These are phyloP conservation scores for Calvatia gigantea DNA, from an alignment of 768 basidiomycete genomes.

Conservation along the genomic window DNA sequence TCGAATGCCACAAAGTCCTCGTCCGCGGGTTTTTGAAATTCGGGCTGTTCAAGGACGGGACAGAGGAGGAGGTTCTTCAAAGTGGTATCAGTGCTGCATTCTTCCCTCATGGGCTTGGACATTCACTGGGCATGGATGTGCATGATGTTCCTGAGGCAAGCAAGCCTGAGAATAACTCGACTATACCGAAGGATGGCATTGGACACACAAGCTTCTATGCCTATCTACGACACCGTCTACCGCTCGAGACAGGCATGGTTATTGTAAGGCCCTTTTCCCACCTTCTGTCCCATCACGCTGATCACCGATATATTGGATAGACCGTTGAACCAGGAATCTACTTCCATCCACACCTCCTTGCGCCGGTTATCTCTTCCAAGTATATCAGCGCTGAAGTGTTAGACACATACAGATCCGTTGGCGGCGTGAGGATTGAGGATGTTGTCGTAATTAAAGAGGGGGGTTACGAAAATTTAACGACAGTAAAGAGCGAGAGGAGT, in stretches of 20 bases:
- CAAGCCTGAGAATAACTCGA: conserved; percentile 60
- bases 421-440: conserved; percentile 94
- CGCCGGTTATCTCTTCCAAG: conserved; percentile 54
- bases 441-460: conserved; percentile 73
- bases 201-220: conserved; percentile 69
- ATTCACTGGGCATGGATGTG: conserved; percentile 90
- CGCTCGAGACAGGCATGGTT: conserved; percentile 78
- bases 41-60: conserved; percentile 75
- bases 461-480: conserved; percentile 84
- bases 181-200: conserved; percentile 34
- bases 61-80: conserved; percentile 64
- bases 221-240: conserved; percentile 75
- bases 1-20: conserved; percentile 79
- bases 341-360: conserved; percentile 78
- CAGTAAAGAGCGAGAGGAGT: conserved; percentile 73
- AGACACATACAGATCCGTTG: conserved; percentile 72
- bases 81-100: conserved; percentile 81
- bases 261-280: conserved; percentile 50
- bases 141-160: conserved; percentile 88
- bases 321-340: conserved; percentile 92
- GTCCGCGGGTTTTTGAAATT: conserved; percentile 77
- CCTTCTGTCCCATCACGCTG: background rate
- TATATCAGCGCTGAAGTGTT: conserved; percentile 71
- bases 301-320: conserved; percentile 28
- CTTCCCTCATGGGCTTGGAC: conserved; percentile 93